Base-by-base conservation (phyloP, 805 yeast species). In the Lipomyces spencermartinsiae region DNA sequence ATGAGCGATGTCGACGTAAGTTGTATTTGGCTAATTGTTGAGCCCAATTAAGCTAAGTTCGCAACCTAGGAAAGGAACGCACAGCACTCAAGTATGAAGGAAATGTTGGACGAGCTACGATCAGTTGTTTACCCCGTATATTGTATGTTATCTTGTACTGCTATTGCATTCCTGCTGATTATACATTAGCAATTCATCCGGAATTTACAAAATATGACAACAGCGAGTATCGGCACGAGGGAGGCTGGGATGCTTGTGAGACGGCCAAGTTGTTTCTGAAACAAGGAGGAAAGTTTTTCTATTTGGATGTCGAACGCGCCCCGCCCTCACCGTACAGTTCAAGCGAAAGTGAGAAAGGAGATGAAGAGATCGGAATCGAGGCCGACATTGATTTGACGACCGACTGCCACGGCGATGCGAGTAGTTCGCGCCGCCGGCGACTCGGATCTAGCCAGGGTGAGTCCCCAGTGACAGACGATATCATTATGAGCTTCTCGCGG, bases 221-320 rank as follows among this genome's bases (percentile, higher is more conserved):
- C 12, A 29, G 33, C 14, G 33, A 53, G 33, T 25, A 53, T 53
- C 16, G 2, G 59, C 59, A 57, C 22, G 59, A 57, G n/a, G 59
- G 51, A 9, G 46, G 59, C 16, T 57, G 59, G 59, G 59, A 57
- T 31, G 59, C 59, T 25, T 57, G 43, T 14, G 46, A 57, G 46
- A 57, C 59, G 0, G 59, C 59, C 29, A 57, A 35, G 29, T 33
- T 57, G 10, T 57, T 35, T 57, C 25, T 57, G 7, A 57, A 57
- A 16, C 33, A 19, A 16, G 37, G 59, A 25, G 56, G 56, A 12
- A 22, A 53, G 56, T 6, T 16, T 19, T 53, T 53, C 12, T 53
- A 25, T 53, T 53, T 53, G 56, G 56, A 53, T 14, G 31, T 22
- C 5, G 56, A 25, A 10, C 33, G 33, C 49, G 7, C 19, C 19